Evolutionary conservation across 208 protist species (phyloP), one percentile per base, ranked within the genome.

Genomic region (Histomonas meleagridis): DNA sequence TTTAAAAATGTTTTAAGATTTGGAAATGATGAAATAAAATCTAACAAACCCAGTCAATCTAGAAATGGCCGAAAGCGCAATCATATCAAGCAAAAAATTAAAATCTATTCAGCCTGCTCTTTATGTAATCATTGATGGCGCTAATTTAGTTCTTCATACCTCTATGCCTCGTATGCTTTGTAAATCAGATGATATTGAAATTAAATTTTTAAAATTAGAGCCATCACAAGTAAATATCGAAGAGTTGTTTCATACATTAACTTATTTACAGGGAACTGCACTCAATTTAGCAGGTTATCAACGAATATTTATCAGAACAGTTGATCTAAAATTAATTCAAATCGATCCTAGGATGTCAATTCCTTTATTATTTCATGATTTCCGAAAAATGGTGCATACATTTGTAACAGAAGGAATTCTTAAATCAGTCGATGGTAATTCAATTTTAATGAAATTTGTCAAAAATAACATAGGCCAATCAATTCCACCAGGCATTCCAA

Each of bases 381-480:
- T 51, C 26, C 43, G 32, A 38, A 14, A 43, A 55, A 86, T 86
- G 76, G 16, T 86, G 43, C 76, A 86, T 55, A 26, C 38, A 55
- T 35, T 86, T n/a, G n/a, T 43, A 46, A 46, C 23, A 53, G 76
- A 86, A 23, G 10, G 46, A 16, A 32, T 12, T 32, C 21, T 86
- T 4, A 51, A 28, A n/a, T 32, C n/a, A 26, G 46, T 32, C 55
- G 46, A 86, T 14, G 46, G 38, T 57, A 46, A 46, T 28, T 86
- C 76, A 26, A 46, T 32, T 32, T 40, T 86, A 4, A 86, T 86
- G 76, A 86, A 86, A 26, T 86, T 86, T 86, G 76, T 86, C 7
- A 86, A 86, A 55, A 43, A 14, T 38, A 46, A 86, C 16, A 43
- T 86, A 2, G 23, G 40, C 4, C 23, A 86, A 9, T 57, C 16